A percentile compares a stretch with the other conserved stretches of the same genome.
Conservation (phyloP, 2,329 filamentous ascomycete species). For the Verruconis gallopava region DNA sequence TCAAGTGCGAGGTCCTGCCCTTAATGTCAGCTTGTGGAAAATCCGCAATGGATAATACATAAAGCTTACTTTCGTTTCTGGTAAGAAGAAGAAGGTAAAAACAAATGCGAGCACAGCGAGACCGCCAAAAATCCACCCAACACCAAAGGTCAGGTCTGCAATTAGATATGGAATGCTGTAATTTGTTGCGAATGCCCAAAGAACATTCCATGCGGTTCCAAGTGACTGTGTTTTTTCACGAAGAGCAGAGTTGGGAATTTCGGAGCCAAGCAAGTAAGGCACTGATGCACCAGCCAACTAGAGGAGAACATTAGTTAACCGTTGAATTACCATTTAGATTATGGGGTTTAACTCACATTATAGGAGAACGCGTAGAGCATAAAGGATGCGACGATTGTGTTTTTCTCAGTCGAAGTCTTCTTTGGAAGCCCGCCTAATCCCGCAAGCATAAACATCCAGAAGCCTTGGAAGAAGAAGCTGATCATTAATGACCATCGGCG, state of each 20-base stretch:
- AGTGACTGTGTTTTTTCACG: not conserved
- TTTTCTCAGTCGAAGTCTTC: not conserved
- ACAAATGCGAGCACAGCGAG: not conserved
- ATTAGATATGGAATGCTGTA: not conserved
- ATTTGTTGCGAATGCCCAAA: not conserved
- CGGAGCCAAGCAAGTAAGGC: not conserved
- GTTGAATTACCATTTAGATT: not conserved
- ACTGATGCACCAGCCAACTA: not conserved
- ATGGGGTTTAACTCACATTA: not conserved
- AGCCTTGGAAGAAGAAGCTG: not conserved
- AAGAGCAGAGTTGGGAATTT: not conserved
- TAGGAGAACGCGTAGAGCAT: not conserved
- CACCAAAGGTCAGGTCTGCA: not conserved
- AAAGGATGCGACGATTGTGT: not conserved
- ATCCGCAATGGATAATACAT: too few relatives aligned
- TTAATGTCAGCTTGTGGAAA: too few relatives aligned
- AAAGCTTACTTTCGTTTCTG: too few relatives aligned
- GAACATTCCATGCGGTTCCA: not conserved
- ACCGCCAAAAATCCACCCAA: not conserved
- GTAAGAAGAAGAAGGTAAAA: not conserved
- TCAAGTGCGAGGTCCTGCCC: too few relatives aligned
- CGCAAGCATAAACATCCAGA: not conserved
- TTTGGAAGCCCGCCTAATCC: not conserved
- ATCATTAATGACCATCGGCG: not conserved
- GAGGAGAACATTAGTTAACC: not conserved